A percentile compares a stretch with the other conserved stretches of the same genome.
Evolutionary conservation across 2,329 filamentous ascomycete genomes (phyloP).

Genomic region (Geosmithia morbida): DNA sequence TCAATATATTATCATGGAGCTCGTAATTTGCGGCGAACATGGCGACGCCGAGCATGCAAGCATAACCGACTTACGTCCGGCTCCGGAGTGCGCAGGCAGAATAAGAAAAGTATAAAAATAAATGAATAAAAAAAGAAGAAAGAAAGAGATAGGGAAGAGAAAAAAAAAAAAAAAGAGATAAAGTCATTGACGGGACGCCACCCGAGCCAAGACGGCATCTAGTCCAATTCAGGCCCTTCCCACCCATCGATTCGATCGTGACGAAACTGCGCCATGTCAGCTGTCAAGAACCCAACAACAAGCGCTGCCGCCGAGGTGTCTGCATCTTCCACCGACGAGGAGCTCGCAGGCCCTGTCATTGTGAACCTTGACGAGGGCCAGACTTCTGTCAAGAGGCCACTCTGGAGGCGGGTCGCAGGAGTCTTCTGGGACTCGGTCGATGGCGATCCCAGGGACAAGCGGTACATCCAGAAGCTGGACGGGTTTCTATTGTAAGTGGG

Average conservation of each 20-base stretch:
- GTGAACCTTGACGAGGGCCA: not conserved
- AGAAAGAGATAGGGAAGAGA: too few relatives aligned
- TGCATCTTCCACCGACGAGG: not conserved
- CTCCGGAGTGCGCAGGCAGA: not conserved
- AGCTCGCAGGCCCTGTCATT: not conserved
- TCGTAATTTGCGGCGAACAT: not conserved
- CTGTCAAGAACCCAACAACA: not conserved
- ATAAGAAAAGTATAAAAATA: too few relatives aligned
- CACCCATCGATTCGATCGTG: not conserved
- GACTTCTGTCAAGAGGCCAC: not conserved
- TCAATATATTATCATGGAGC: not conserved
- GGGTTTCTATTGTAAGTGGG: constrained; percentile 4
- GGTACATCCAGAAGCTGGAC: constrained; percentile 4
- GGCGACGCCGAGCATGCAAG: not conserved
- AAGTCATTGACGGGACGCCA: not conserved
- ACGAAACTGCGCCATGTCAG: not conserved
- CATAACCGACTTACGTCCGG: not conserved
- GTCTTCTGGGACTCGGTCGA: constrained; percentile 4
- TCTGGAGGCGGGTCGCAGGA: constrained; percentile 1
- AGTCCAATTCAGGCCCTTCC: not conserved
- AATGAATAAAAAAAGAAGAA: too few relatives aligned
- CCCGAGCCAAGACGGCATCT: not conserved
- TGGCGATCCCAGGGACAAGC: constrained; percentile 3
- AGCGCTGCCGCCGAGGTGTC: not conserved
- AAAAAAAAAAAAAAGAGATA: too few relatives aligned